Percentiles rank a stretch among this genome's conserved stretches.
Evolutionary conservation across 2,329 filamentous ascomycete species (phyloP).

Genomic region (Hypoxylon sp.): DNA sequence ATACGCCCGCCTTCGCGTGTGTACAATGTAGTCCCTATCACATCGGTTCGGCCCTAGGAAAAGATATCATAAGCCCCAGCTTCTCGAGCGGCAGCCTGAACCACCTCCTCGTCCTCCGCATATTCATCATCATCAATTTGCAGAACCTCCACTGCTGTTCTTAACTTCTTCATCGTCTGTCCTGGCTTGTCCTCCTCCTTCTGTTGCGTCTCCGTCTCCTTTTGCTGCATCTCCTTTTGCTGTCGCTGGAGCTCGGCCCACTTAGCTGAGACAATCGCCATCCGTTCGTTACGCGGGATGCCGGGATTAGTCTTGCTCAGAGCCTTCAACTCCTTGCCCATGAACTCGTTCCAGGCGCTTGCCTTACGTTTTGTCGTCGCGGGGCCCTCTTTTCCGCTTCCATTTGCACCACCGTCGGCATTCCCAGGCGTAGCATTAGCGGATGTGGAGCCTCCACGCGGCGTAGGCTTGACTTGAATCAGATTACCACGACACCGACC

Average conservation of each 20-base stretch:
- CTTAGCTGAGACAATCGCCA: conserved; percentile 73
- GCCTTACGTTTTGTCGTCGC: conserved; percentile 46
- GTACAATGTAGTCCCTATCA: not conserved
- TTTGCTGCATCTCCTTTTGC: conserved; percentile 72
- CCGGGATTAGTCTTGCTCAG: conserved; percentile 49
- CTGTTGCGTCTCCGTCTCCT: conserved; percentile 67
- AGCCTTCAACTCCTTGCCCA: conserved; percentile 49
- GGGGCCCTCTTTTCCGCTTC: conserved; percentile 27
- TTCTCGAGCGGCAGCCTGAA: conserved; percentile 1
- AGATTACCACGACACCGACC: conserved; percentile 80
- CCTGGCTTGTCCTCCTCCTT: conserved; percentile 25
- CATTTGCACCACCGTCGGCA: conserved; percentile 46
- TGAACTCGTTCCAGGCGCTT: conserved; percentile 56
- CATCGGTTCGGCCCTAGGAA: conserved; percentile 7
- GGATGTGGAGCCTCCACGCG: conserved; percentile 61
- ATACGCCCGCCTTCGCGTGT: not conserved
- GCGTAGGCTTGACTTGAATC: conserved; percentile 84
- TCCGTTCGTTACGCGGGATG: conserved; percentile 74
- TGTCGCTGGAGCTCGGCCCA: conserved; percentile 77
- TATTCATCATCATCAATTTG: conserved; percentile 52
- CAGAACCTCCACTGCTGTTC: conserved; percentile 71
- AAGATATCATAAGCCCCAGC: conserved; percentile 25
- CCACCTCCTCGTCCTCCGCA: conserved; percentile 9
- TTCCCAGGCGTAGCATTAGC: conserved; percentile 30
- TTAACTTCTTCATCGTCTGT: conserved; percentile 74